These are phyloP conservation scores for Iberis pinnata DNA, from an alignment of 345 rosid species.

Conservation along the genomic window DNA sequence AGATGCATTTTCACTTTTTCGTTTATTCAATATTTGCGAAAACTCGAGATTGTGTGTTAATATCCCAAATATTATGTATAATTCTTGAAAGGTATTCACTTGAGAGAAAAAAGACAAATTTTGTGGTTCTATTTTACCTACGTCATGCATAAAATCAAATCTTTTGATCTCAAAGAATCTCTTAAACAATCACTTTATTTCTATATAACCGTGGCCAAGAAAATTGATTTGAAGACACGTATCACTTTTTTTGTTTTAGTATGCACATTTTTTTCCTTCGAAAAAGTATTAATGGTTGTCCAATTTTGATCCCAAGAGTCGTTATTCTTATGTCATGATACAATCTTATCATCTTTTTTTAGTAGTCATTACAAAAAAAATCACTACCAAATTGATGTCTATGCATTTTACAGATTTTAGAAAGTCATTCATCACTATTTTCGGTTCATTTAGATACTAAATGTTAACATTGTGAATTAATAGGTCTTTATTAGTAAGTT, in stretches of 20 bases:
- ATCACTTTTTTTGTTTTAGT: no score
- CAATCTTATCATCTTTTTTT: conserved; percentile 20
- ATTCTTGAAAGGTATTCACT: conserved; percentile 19
- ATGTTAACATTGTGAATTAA: no score
- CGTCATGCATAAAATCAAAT: conserved; percentile 24
- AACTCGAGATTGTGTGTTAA: conserved; percentile 17
- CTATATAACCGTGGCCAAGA: no score
- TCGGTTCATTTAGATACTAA: no score
- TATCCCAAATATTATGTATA: background rate
- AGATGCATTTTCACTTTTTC: background rate
- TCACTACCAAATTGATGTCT: no score
- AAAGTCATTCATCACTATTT: no score
- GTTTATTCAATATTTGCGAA: conserved; percentile 7
- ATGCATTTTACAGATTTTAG: no score
- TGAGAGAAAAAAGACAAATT: conserved; percentile 5
- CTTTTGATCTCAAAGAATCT: conserved; percentile 15
- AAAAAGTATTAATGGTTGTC: no score
- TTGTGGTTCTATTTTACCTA: conserved; percentile 15
- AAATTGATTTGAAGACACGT: no score
- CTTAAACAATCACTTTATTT: conserved; percentile 13
- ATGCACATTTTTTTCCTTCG: background rate
- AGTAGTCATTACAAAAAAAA: no score
- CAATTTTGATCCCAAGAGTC: conserved; percentile 20
- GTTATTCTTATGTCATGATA: conserved; percentile 9
- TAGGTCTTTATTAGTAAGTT: no score